Evolutionary conservation across 2,329 filamentous ascomycete species (phyloP).

Genomic region (Ascochyta koolunga): DNA sequence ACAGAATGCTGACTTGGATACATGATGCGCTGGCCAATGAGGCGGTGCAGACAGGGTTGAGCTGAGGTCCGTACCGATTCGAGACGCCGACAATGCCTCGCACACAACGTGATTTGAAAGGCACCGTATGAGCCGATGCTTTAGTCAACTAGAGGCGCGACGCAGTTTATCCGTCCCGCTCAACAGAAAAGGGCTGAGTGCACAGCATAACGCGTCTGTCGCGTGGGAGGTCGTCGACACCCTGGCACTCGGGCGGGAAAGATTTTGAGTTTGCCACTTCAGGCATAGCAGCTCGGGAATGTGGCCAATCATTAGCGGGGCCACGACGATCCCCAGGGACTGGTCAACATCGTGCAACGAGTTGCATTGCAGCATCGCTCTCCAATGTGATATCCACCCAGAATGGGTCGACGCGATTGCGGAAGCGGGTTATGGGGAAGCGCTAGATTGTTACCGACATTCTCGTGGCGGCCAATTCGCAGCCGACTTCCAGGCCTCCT

Average conservation of each 20-base stretch:
- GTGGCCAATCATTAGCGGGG: constrained; percentile 21
- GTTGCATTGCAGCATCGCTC: constrained; percentile 27
- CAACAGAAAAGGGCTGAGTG: constrained; percentile 13
- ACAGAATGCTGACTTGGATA: constrained; percentile 21
- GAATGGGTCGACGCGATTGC: constrained; percentile 14
- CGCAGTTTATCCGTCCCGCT: constrained; percentile 17
- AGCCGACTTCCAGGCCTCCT: constrained; percentile 10
- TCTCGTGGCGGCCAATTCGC: constrained; percentile 21
- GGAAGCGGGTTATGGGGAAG: constrained; percentile 20
- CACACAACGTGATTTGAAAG: constrained; percentile 35
- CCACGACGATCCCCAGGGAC: constrained; percentile 16
- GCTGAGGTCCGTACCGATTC: constrained; percentile 18
- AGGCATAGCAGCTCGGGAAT: constrained; percentile 24
- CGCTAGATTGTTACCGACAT: constrained; percentile 17
- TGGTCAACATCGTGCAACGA: constrained; percentile 21
- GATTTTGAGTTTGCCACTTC: constrained; percentile 20
- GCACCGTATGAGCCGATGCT: constrained; percentile 31
- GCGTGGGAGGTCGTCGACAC: constrained; percentile 24
- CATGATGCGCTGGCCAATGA: constrained; percentile 32
- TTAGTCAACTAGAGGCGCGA: constrained; percentile 20
- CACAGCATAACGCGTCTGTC: constrained; percentile 26
- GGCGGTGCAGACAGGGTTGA: constrained; percentile 24
- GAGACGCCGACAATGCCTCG: constrained; percentile 27
- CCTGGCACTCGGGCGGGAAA: constrained; percentile 6
- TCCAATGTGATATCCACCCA: constrained; percentile 22